Evolutionary conservation across 805 yeast species (phyloP), one percentile per base, ranked within the genome.

Genomic region (Cyberlindnera misumaiensis): DNA sequence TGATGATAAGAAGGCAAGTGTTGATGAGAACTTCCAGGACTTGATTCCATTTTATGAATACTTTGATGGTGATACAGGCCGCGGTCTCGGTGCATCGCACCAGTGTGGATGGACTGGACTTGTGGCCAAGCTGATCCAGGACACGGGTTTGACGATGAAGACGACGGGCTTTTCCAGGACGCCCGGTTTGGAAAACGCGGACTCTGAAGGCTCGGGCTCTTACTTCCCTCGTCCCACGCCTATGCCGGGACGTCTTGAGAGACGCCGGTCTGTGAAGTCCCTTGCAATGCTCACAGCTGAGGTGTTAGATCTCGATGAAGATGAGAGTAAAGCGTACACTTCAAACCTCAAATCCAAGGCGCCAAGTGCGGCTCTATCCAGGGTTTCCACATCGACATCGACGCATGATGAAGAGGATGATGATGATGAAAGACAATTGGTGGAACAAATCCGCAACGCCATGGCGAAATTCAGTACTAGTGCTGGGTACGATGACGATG

Each of bases 21-120:
- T 67, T 25, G 94, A 85, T 58, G 79, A 76, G 37, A 57, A 75
- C 56, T 89, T 86, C 67, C 75, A 73, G 51, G 95, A 87, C 44
- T 73, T 75, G 46, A 73, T 85, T 31, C 80, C 83, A 45, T 88
- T 85, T 57, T 83, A 76, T 57, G 97, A 88, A 65, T 88, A 82
- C 58, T 88, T 88, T 58, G 94, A 88, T 53, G 96, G 95, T 48
- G 97, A 88, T 57, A 83, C 93, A 2, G 97, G 97, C 29, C 74
- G 95, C 49, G 97, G 96, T 5, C 64, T 88, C 41, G 97, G 97
- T 26, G 87, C 96, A 2, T 79, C 88, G 37, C 96, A 89, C 65
- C 97, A 88, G 64, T 82, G 88, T 68, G 97, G 97, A 11, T 88
- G 97, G 97, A 88, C 96, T 1, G 89, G 95, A 0, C 70, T 89